Conservation (phyloP, 108 stramenopile species). For the Parietichytrium sp. region DNA sequence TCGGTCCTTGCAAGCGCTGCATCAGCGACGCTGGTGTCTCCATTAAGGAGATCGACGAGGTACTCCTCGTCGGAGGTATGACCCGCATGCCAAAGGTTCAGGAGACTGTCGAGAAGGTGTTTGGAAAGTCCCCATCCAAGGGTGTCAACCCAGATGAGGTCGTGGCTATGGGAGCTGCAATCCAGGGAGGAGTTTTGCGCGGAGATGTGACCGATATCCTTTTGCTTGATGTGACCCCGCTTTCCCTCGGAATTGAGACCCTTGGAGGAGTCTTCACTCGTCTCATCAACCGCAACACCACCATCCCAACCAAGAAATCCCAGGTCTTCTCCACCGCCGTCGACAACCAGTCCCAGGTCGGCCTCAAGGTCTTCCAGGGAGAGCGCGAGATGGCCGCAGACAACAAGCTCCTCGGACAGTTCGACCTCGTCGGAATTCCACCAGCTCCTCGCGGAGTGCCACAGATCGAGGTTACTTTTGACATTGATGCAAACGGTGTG, state of each 20-base stretch:
- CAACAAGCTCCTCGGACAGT: constrained; percentile 96
- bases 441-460: constrained; percentile 98
- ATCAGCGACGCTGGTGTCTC: constrained; percentile 80
- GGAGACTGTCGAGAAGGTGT: constrained; percentile 92
- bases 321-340: constrained; percentile 98
- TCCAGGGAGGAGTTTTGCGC: constrained; percentile 97
- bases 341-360: constrained; percentile 91
- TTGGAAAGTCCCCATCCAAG: constrained; percentile 78
- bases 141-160: constrained; percentile 99
- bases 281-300: constrained; percentile 97
- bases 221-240: constrained; percentile 94
- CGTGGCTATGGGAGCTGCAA: constrained; percentile 99
- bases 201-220: constrained; percentile 99
- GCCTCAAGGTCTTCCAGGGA: constrained; percentile 97
- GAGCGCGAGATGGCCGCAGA: constrained; percentile 99
- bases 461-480: constrained; percentile 98
- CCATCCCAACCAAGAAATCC: constrained; percentile 99
- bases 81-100: constrained; percentile 99
- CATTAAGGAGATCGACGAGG: constrained; percentile 90
- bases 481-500: constrained; percentile 99
- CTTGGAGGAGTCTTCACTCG: constrained; percentile 99
- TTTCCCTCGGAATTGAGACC: constrained; percentile 98
- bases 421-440: constrained; percentile 97
- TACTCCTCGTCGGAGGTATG: constrained; percentile 99
- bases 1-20: constrained; percentile 87